Percentiles rank a stretch among this genome's conserved stretches.
Evolutionary conservation across 1,284 basidiomycete genomes (phyloP).

Genomic region (Cryptococcus amylolentus): DNA sequence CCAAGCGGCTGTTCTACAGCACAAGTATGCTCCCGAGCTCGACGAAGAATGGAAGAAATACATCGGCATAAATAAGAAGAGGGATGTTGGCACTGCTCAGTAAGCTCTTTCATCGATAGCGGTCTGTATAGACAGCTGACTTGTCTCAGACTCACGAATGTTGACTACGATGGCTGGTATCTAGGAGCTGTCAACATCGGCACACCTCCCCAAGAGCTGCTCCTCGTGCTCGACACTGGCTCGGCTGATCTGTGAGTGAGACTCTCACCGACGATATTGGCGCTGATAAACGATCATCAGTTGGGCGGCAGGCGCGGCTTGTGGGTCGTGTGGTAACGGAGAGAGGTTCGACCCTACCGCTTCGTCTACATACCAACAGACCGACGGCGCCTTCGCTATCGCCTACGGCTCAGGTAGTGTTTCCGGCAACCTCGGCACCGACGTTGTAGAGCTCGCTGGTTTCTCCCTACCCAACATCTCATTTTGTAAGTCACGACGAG

Average conservation of each 20-base stretch:
- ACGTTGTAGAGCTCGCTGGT: conserved; percentile 74
- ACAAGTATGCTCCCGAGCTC: conserved; percentile 33
- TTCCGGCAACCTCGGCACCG: conserved; percentile 63
- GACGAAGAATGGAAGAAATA: conserved; percentile 20
- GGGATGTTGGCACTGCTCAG: not conserved
- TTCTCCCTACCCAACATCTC: conserved; percentile 67
- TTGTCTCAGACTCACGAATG: conserved; percentile 24
- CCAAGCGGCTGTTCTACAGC: conserved; percentile 27
- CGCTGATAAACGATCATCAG: not conserved
- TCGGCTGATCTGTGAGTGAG: conserved; percentile 48
- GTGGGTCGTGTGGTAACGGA: conserved; percentile 33
- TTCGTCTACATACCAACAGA: conserved; percentile 32
- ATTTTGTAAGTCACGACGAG: conserved; percentile 54
- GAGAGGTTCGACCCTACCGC: conserved; percentile 27
- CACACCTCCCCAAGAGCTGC: conserved; percentile 52
- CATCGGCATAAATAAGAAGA: conserved; percentile 18
- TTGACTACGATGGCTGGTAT: conserved; percentile 42
- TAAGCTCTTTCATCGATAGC: not conserved
- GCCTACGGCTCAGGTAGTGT: conserved; percentile 79
- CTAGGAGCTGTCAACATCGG: conserved; percentile 6
- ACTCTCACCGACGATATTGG: no score
- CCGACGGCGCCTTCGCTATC: conserved; percentile 59
- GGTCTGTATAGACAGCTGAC: not conserved
- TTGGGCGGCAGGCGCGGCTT: conserved; percentile 50
- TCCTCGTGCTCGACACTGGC: conserved; percentile 55